These are phyloP conservation scores for Sanghuangporus sanghuang DNA, from an alignment of 1,284 basidiomycete species.

Conservation along the genomic window DNA sequence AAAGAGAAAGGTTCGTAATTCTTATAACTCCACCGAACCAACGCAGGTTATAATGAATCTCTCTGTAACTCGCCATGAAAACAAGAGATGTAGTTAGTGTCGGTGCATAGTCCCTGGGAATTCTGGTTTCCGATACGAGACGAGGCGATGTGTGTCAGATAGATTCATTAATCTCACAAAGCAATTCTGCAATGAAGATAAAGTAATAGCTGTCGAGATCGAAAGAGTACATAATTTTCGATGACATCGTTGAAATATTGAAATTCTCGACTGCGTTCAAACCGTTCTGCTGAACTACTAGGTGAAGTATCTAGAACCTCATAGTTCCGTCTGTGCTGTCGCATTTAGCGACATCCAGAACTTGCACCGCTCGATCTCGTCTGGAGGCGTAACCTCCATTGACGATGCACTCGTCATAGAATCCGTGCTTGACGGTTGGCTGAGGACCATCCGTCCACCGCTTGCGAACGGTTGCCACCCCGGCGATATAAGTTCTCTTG, in stretches of 20 bases:
- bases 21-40: background rate
- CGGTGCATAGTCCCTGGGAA: background rate
- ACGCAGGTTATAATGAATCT: background rate
- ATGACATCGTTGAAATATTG: no score
- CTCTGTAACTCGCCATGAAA: background rate
- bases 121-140: background rate
- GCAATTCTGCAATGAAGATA: no score
- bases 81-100: background rate
- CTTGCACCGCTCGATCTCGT: conserved; percentile 31
- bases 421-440: conserved; percentile 16
- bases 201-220: no score
- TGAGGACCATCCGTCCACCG: conserved; percentile 23
- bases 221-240: no score
- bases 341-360: conserved; percentile 39
- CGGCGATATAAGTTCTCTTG: conserved; percentile 28
- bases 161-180: background rate
- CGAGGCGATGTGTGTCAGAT: background rate
- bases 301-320: background rate
- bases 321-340: conserved; percentile 26
- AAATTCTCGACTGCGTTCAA: no score
- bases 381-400: conserved; percentile 30
- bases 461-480: conserved; percentile 26
- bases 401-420: conserved; percentile 19
- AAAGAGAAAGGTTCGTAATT: conserved; percentile 13
- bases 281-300: background rate